A percentile compares a stretch with the other conserved stretches of the same genome.
Conservation (phyloP, 306 rosid species). For the Luffa aegyptiaca region DNA sequence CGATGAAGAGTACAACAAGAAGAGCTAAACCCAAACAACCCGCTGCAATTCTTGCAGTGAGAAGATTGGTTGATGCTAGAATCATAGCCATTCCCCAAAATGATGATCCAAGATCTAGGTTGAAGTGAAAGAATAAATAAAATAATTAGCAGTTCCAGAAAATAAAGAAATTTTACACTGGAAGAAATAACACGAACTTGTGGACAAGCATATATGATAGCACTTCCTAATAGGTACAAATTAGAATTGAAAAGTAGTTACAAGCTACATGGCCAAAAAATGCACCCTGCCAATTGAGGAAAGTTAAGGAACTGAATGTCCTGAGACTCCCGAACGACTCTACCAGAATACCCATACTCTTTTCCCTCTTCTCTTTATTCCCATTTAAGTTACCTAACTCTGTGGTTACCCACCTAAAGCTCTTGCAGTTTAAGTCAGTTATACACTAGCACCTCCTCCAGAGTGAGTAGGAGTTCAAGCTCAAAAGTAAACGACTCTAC, state of each 20-base stretch:
- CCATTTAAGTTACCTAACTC: too few species aligned
- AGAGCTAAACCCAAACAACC: slow-evolving; percentile 75
- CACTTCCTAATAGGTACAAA: background rate
- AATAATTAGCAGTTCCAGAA: background rate
- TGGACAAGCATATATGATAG: background rate
- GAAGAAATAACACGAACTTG: background rate
- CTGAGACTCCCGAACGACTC: background rate
- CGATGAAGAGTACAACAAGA: slow-evolving; percentile 69
- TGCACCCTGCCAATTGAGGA: background rate
- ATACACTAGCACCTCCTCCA: background rate
- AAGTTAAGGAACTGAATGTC: background rate
- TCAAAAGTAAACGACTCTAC: background rate
- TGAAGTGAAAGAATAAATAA: slow-evolving; percentile 13
- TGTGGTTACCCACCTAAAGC: too few species aligned
- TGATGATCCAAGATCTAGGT: slow-evolving; percentile 86
- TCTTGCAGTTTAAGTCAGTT: too few species aligned
- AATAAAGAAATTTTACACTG: background rate
- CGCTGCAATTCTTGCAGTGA: slow-evolving; percentile 85
- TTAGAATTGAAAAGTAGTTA: background rate
- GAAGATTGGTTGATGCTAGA: slow-evolving; percentile 78
- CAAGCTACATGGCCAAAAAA: background rate
- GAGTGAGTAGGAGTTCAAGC: background rate
- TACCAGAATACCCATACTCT: background rate
- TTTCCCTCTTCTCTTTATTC: too few species aligned
- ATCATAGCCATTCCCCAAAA: slow-evolving; percentile 96